Conservation (phyloP, 257 asterid species). For the Solanum peruvianum region DNA sequence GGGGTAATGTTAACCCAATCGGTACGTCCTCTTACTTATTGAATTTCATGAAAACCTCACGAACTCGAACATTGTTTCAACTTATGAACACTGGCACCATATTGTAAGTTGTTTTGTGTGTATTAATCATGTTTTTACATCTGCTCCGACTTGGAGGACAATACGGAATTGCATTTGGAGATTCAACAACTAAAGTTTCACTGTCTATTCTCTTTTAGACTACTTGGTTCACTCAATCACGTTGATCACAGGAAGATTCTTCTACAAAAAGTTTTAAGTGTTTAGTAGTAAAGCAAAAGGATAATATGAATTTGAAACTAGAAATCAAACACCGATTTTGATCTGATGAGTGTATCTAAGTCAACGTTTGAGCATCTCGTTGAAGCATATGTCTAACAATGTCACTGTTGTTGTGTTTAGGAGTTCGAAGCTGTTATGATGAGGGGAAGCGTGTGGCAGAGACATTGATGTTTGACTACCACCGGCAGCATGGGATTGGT, state of each 20-base stretch:
- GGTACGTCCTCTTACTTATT: constrained; percentile 27
- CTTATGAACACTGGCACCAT: not conserved
- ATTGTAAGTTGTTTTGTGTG: not conserved
- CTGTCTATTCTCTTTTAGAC: not conserved
- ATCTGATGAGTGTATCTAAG: not conserved
- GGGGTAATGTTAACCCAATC: constrained; percentile 98
- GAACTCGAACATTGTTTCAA: not conserved
- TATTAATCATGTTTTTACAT: not conserved
- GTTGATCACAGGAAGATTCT: not conserved
- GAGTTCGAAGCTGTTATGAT: constrained; percentile 91
- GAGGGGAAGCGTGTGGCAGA: constrained; percentile 95
- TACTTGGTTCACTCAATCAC: not conserved
- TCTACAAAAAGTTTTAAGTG: not conserved
- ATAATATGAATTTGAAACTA: not conserved
- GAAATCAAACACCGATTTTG: not conserved
- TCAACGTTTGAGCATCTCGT: not conserved
- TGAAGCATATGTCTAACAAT: not conserved
- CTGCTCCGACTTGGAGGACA: not conserved
- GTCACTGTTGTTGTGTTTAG: constrained; percentile 13
- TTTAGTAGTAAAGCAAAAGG: not conserved
- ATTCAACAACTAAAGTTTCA: not conserved
- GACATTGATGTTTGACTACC: constrained; percentile 93
- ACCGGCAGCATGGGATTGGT: constrained; percentile 95
- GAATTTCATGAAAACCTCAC: not conserved
- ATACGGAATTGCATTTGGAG: not conserved